Evolutionary conservation across 306 rosid genomes (phyloP).

Genomic region (Myrica gale): DNA sequence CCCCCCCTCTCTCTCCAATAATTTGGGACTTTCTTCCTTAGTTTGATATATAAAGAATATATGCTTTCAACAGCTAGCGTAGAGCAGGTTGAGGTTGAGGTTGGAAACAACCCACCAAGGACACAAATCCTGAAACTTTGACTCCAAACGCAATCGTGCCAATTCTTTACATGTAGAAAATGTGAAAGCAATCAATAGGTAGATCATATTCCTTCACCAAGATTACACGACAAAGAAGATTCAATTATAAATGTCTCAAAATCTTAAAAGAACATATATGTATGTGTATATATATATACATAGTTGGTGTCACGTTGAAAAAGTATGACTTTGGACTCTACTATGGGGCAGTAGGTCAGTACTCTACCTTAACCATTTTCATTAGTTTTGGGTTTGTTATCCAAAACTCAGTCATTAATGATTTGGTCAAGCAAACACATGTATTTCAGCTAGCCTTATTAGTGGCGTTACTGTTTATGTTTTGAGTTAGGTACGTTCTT

Average conservation of each 20-base stretch:
- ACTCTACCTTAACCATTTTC: not conserved
- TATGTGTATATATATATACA: no score
- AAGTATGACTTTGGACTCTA: not conserved
- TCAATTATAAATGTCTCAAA: not conserved
- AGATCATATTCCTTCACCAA: not conserved
- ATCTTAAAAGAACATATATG: not conserved
- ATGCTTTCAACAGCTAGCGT: no score
- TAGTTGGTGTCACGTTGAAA: constrained; percentile 2
- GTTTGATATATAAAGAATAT: no score
- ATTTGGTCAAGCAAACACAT: no score
- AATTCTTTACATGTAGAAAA: not conserved
- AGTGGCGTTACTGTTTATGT: no score
- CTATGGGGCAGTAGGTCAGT: not conserved
- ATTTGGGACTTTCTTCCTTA: not conserved
- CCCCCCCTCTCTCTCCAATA: not conserved
- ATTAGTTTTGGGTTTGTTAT: not conserved
- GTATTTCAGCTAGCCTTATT: no score
- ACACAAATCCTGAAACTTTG: not conserved
- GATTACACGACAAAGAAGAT: not conserved
- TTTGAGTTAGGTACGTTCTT: no score
- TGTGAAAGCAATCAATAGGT: not conserved
- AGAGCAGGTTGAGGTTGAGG: no score
- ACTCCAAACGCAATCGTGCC: not conserved
- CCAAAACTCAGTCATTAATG: no score
- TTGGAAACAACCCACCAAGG: no score